phyloP scores from a whole-genome alignment of 768 basidiomycete species.

The Phylloporus sp. region DNA sequence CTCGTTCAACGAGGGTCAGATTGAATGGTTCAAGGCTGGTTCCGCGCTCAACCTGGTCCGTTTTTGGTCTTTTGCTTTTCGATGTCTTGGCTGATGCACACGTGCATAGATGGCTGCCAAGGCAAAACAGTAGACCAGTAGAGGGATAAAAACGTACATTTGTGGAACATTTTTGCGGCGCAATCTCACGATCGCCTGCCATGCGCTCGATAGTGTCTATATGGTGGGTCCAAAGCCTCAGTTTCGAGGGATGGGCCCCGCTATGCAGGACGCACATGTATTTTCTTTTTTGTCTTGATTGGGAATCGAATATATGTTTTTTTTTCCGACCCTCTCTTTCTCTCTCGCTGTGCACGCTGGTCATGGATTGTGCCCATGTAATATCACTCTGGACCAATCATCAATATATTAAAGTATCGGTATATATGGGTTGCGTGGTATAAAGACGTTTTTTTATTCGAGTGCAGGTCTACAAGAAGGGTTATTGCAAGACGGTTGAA shows the following conservation, averaged over 20 bases:
- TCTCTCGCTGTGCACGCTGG: constrained; percentile 9
- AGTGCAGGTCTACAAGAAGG: too few species aligned
- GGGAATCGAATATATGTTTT: background rate
- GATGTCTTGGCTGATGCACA: background rate
- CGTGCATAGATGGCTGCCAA: constrained; percentile 64
- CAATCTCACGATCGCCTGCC: background rate
- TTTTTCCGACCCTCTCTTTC: background rate
- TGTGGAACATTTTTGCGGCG: background rate
- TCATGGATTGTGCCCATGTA: constrained; percentile 20
- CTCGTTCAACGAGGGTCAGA: constrained; percentile 96
- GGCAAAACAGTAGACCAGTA: constrained; percentile 41
- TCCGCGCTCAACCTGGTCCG: constrained; percentile 84
- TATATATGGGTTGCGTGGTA: background rate
- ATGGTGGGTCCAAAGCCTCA: background rate
- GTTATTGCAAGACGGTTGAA: too few species aligned
- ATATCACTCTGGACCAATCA: constrained; percentile 17
- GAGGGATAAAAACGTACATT: too few species aligned
- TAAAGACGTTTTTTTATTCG: too few species aligned
- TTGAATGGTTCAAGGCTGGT: constrained; percentile 98
- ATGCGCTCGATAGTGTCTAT: constrained; percentile 2
- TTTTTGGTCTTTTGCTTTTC: constrained; percentile 14
- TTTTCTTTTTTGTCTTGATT: background rate
- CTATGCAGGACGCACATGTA: background rate
- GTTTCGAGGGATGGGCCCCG: background rate
- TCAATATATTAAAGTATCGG: constrained; percentile 8